Evolutionary conservation across 2,329 filamentous ascomycete species (phyloP).

Genomic region (Parascedosporium putredinis): DNA sequence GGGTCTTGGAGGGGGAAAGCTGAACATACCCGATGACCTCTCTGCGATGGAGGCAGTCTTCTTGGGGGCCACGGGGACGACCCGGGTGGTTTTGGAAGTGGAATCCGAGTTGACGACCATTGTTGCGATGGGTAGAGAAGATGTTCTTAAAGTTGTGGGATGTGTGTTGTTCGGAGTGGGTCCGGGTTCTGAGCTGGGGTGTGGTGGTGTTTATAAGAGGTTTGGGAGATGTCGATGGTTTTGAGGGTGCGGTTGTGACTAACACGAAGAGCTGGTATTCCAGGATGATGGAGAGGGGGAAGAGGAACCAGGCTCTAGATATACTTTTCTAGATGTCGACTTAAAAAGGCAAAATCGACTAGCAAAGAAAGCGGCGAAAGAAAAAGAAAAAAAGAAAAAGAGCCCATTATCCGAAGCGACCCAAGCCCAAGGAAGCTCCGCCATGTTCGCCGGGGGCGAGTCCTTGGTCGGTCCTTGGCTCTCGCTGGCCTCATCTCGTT

Average conservation of each 20-base stretch:
- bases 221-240: not conserved
- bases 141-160: not conserved
- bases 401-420: no score
- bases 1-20: not conserved
- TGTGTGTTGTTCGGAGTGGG: not conserved
- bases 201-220: no score
- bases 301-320: not conserved
- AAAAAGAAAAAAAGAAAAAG: no score
- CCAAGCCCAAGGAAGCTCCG: no score
- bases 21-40: constrained; percentile 3
- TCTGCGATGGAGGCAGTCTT: not conserved
- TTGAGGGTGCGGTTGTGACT: not conserved
- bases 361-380: not conserved
- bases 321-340: not conserved
- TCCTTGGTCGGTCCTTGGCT: no score
- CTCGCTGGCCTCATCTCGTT: no score
- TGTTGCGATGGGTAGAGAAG: not conserved
- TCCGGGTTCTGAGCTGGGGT: no score
- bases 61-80: not conserved
- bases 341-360: no score
- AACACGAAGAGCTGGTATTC: not conserved
- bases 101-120: not conserved
- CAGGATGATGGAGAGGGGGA: not conserved
- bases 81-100: not conserved
- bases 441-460: no score